Evolutionary conservation across 2,329 filamentous ascomycete species (phyloP).

Genomic region (Ophiosphaerella herpotricha): DNA sequence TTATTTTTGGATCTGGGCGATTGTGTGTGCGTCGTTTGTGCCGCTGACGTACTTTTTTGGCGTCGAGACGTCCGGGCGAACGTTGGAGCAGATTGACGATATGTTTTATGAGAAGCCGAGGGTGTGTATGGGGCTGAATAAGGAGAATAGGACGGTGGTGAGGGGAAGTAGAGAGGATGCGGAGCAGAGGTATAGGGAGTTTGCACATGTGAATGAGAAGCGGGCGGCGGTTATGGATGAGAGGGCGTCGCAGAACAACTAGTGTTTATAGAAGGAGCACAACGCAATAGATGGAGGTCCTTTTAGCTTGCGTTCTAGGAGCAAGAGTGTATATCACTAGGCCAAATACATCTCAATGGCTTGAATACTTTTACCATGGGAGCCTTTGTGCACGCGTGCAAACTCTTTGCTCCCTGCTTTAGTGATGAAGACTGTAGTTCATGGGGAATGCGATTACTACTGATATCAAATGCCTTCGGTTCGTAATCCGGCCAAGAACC

Average conservation of each 20-base stretch:
- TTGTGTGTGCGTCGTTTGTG: constrained; percentile 56
- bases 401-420: too few species aligned
- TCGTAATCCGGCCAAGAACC: too few species aligned
- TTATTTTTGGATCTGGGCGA: constrained; percentile 58
- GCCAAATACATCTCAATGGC: too few species aligned
- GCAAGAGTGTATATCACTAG: too few species aligned
- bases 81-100: constrained; percentile 32
- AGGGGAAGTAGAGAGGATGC: constrained; percentile 24
- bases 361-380: too few species aligned
- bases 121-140: constrained; percentile 38
- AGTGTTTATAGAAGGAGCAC: neutral
- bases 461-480: too few species aligned
- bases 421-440: too few species aligned
- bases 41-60: constrained; percentile 51
- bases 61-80: constrained; percentile 31
- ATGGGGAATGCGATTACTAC: too few species aligned
- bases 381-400: too few species aligned
- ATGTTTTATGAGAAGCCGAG: constrained; percentile 41
- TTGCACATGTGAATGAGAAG: constrained; percentile 20
- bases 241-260: constrained; percentile 5
- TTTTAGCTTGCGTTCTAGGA: too few species aligned
- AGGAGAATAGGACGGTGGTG: constrained; percentile 28
- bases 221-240: constrained; percentile 5
- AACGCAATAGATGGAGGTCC: neutral
- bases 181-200: constrained; percentile 24